Base-by-base conservation (phyloP, 176 grass and related monocot species). In the Carex littledalei region DNA sequence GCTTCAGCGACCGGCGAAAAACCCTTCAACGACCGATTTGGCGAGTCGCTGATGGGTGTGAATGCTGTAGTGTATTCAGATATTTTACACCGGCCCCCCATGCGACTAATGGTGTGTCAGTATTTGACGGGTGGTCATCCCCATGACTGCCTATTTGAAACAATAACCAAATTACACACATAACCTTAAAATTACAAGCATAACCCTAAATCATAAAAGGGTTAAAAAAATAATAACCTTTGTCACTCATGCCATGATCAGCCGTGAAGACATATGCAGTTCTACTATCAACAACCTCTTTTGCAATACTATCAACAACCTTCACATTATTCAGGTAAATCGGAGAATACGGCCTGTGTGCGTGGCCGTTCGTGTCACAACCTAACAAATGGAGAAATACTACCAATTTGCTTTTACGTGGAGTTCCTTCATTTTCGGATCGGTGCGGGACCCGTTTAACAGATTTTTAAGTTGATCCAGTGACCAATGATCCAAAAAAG, bases 191-290 rank as follows among this genome's bases (percentile, higher is more conserved):
- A 45, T 45, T 67, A 35, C 31, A 67, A n/a, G 17, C 56, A 58
- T 58, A 17, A 32, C 31, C 47, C 47, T 49, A 49, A 49, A 49
- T 10, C 47, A 49, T 49, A 72, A 72, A 72, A 45, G 37, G 68
- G 37, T n/a, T n/a, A n/a, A n/a, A 10, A 72, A 72, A 72, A 4
- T 0, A 80, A 79, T 89, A 41, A 97, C 92, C 94, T 97, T 97
- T 97, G 84, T 97, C 94, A 39, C 94, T 97, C 94, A 97, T 97
- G 88, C 94, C 94, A 91, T 97, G 92, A 84, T 97, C 94, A 49
- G 94, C 94, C 17, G 94, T 97, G 88, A 97, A 97, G 37, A 97
- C 70, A 11, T 97, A 97, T 69, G 92, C 78, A 29, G 94, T 97
- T 79, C 86, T 84, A 84, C 87, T 97, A 72, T 97, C 94, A 16